Conservation (phyloP, 257 asterid genomes). For the Petunia axillaris region DNA sequence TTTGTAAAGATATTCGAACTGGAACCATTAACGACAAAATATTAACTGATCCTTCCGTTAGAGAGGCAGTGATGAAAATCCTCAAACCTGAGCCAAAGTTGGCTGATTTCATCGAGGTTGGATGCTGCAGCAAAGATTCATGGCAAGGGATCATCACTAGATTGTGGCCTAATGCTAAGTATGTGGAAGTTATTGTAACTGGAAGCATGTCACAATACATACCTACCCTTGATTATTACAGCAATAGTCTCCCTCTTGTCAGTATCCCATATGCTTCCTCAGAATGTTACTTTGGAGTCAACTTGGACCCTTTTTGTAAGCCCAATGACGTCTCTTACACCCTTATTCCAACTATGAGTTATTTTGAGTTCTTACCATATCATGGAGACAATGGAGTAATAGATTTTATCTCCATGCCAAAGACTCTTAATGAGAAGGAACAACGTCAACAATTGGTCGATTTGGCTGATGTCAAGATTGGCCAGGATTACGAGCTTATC, state of each 20-base stretch:
- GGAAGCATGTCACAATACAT: slow-evolving; percentile 93
- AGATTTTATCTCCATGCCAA: slow-evolving; percentile 40
- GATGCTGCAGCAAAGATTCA: slow-evolving; percentile 52
- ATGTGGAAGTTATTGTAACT: too few relatives aligned
- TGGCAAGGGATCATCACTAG: too few relatives aligned
- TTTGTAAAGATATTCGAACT: too few relatives aligned
- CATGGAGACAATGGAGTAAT: slow-evolving; percentile 55
- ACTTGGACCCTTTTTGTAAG: slow-evolving; percentile 71
- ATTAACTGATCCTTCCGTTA: too few relatives aligned
- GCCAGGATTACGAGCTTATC: slow-evolving; percentile 81
- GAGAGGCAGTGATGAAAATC: too few relatives aligned
- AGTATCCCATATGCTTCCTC: too few relatives aligned
- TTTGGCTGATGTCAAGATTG: too few relatives aligned
- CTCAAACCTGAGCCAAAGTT: slow-evolving; percentile 61
- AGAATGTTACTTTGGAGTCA: too few relatives aligned
- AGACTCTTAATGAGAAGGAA: slow-evolving; percentile 59
- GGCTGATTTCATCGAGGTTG: slow-evolving; percentile 60
- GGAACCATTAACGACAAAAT: too few relatives aligned
- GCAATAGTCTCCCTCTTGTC: too few relatives aligned
- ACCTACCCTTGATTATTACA: slow-evolving; percentile 72
- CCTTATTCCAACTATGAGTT: slow-evolving; percentile 75
- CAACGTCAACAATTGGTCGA: slow-evolving; percentile 64
- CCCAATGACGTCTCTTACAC: slow-evolving; percentile 80
- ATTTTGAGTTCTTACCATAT: too few relatives aligned
- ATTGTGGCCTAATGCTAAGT: too few relatives aligned